Conservation (phyloP, 192 early-diverging fungal genomes). For the Borealophlyctis nickersoniae region DNA sequence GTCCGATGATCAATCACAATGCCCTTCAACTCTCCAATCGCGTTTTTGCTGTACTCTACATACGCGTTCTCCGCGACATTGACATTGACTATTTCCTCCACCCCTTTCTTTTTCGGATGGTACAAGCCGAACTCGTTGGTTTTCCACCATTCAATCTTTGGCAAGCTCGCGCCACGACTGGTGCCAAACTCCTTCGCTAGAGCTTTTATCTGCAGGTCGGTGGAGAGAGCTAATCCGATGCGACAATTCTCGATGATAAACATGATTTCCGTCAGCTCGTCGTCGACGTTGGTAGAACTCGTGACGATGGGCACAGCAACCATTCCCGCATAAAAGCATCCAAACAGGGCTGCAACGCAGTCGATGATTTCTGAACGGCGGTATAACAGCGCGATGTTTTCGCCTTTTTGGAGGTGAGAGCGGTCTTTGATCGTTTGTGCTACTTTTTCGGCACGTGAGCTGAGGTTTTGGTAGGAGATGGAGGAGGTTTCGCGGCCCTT, state of each 20-base stretch:
- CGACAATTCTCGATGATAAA: conserved; percentile 50
- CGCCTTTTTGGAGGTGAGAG: conserved; percentile 56
- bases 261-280: conserved; percentile 74
- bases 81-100: conserved; percentile 15
- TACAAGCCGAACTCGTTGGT: conserved; percentile 70
- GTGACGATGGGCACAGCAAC: conserved; percentile 84
- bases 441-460: conserved; percentile 68
- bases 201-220: conserved; percentile 71
- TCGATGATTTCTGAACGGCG: conserved; percentile 78
- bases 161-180: conserved; percentile 56
- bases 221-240: conserved; percentile 71
- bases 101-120: conserved; percentile 26
- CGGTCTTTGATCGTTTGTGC: conserved; percentile 65
- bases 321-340: conserved; percentile 78
- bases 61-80: conserved; percentile 67
- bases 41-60: conserved; percentile 81
- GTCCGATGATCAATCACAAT: conserved; percentile 73
- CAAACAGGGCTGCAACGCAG: conserved; percentile 75
- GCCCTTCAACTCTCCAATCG: conserved; percentile 81
- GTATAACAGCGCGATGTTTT: conserved; percentile 74
- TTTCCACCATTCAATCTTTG: conserved; percentile 77
- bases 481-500: conserved; percentile 69
- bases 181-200: conserved; percentile 69
- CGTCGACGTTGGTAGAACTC: conserved; percentile 35
- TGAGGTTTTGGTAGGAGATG: conserved; percentile 72